Percentiles rank a stretch among this genome's conserved stretches.
phyloP scores from a whole-genome alignment of 2,329 filamentous ascomycete genomes.

The Diaporthe batatas region DNA sequence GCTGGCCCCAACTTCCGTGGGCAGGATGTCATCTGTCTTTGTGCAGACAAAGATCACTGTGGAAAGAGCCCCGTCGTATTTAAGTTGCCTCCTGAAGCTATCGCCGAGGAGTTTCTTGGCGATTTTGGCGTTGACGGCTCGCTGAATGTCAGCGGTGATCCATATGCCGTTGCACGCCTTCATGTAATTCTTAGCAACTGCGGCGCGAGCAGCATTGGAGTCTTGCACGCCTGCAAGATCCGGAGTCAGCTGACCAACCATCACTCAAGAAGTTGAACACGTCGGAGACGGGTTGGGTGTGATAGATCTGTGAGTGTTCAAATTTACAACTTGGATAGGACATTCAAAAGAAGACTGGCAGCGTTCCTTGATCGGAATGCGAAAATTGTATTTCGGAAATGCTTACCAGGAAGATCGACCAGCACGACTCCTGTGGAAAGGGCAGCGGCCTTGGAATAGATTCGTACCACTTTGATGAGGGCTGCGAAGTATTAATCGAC shows the following conservation, averaged over 20 bases:
- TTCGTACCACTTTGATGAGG: conserved; percentile 64
- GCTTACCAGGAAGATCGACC: conserved; percentile 65
- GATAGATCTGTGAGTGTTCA: no score
- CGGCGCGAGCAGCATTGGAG: conserved; percentile 69
- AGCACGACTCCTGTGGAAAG: conserved; percentile 54
- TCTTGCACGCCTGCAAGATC: conserved; percentile 58
- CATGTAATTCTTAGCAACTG: conserved; percentile 70
- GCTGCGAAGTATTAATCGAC: conserved; percentile 43
- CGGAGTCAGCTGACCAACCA: neutral
- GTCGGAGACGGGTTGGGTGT: no score
- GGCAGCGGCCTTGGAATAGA: conserved; percentile 52
- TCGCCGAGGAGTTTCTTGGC: conserved; percentile 69
- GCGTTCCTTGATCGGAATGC: neutral
- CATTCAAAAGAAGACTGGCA: no score
- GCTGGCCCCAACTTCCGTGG: conserved; percentile 52
- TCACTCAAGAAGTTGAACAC: neutral
- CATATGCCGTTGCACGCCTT: conserved; percentile 71
- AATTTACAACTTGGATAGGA: no score
- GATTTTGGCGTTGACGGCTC: conserved; percentile 71
- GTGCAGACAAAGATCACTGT: conserved; percentile 72
- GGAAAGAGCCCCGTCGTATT: conserved; percentile 68
- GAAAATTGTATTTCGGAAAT: neutral
- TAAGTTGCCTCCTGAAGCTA: conserved; percentile 69
- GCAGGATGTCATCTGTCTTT: conserved; percentile 71
- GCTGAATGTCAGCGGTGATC: conserved; percentile 73